Conservation (phyloP, 176 grass and related monocot genomes). For the Paspalum vaginatum region DNA sequence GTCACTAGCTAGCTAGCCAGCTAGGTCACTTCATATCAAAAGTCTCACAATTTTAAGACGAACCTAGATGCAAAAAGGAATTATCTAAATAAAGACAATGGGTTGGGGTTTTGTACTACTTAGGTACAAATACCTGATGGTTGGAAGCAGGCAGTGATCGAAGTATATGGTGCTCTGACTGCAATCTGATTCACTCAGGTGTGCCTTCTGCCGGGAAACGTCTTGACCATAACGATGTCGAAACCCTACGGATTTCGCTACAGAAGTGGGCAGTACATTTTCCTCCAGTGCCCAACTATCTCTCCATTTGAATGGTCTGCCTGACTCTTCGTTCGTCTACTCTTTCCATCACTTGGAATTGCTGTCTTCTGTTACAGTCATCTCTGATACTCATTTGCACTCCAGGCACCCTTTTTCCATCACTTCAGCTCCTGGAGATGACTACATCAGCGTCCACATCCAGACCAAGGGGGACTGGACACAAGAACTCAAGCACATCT, state of each 20-base stretch:
- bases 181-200: conserved; percentile 51
- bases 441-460: conserved; percentile 86
- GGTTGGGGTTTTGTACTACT: neutral
- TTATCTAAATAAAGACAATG: neutral
- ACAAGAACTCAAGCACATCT: conserved; percentile 73
- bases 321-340: neutral
- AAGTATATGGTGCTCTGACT: conserved; percentile 10
- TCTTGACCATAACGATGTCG: conserved; percentile 88
- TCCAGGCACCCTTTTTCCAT: conserved; percentile 93
- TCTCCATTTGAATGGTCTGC: conserved; percentile 90
- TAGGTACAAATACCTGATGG: neutral
- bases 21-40: neutral
- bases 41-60: neutral
- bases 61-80: conserved; percentile 18
- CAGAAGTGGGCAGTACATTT: conserved; percentile 90
- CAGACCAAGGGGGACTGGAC: conserved; percentile 90
- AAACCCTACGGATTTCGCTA: conserved; percentile 92
- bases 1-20: neutral
- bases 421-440: conserved; percentile 86
- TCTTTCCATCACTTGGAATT: neutral
- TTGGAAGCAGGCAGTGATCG: neutral
- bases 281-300: conserved; percentile 84
- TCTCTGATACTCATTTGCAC: neutral
- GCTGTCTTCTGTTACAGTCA: neutral
- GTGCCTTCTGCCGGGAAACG: conserved; percentile 81